Evolutionary conservation across 2,329 filamentous ascomycete genomes (phyloP), one percentile per base, ranked within the genome.

Genomic region (Exophiala sp.): DNA sequence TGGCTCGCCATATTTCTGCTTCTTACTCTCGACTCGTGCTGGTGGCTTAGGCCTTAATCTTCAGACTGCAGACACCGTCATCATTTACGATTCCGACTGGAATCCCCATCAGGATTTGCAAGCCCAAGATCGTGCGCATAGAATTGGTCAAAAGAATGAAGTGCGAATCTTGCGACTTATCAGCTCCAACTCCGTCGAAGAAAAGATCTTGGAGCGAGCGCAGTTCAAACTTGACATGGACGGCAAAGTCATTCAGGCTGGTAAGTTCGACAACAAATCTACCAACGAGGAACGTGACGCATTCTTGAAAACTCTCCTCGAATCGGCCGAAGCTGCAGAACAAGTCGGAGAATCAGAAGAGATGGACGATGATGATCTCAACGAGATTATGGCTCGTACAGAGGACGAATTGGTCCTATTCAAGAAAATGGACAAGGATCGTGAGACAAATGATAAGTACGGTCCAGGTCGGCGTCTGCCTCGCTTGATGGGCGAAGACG

Each of bases 61-160:
- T 70, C 94, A 99, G 73, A 96, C 92, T 42, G 94, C 94, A 39
- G 94, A 99, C 72, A 99, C 94, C 1, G 94, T 99, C 75, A 96
- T 99, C 72, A 99, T 99, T 68, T 99, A 96, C 74, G 94, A 99
- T 69, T 99, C 94, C 0, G 94, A 99, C 76, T 99, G 94, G 94
- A 99, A 99, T 72, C 94, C 94, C 69, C 92, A 97, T 70, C 94
- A 99, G 72, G 94, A 99, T 88, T 78, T 99, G 72, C 94, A 99
- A 72, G 94, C 94, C 11, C 94, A 99, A 70, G 94, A 99, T 87
- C 94, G 94, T 86, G 94, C 94, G 43, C 94, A 99, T 84, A 92
- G 94, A 87, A 99, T 99, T 63, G 94, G 94, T 58, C 94, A 99
- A 72, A 99, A 99, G 85, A 99, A 99, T 65, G 94, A 99, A 72